Base-by-base conservation (phyloP, 495 filamentous ascomycete species). In the Parmelia sp. region DNA sequence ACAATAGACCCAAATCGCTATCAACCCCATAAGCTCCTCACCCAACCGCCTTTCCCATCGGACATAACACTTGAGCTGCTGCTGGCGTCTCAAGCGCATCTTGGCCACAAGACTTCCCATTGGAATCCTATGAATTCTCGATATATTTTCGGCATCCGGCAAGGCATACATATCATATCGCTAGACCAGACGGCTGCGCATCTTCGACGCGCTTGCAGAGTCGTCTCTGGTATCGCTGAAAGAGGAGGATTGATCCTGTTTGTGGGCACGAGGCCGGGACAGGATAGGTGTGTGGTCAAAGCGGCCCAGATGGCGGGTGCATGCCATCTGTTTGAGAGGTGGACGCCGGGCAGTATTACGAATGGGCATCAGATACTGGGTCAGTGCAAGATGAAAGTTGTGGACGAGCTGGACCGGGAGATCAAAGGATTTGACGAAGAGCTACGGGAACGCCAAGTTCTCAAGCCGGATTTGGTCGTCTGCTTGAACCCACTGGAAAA, bases 51-150 rank as follows among this genome's bases (percentile, higher is more conserved):
- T 7, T 74, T 77, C 23, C 86, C 91, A 31, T 78, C 84, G 68
- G 88, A 97, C 67, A 84, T 96, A 56, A 91, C 91, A 62, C 87
- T 98, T 62, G 92, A 96, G 78, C 82, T 96, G 60, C 85, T 98
- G 67, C 87, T 98, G 78, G 93, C 94, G 31, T 86, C 88, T 14
- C 90, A 96, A 74, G 85, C 86, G 36, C 94, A 98, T 79, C 84
- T 97, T 71, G 94, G 94, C 64, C 94, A 97, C 78, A 81, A 88
- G 69, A 94, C 90, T 4, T 91, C 91, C 56, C 84, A 92, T 62
- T 98, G 94, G 94, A 95, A 97, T 78, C 93, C 95, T 19, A 86
- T 86, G 45, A 98, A 97, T 80, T 86, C 90, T 58, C 87, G 90
- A 45, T 97, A 97, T 77, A 97, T 98, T 75, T 92, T 89, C 73